Percentiles rank a stretch among this genome's conserved stretches.
phyloP scores from a whole-genome alignment of 2,329 filamentous ascomycete genomes.

The Colletotrichum noveboracense region DNA sequence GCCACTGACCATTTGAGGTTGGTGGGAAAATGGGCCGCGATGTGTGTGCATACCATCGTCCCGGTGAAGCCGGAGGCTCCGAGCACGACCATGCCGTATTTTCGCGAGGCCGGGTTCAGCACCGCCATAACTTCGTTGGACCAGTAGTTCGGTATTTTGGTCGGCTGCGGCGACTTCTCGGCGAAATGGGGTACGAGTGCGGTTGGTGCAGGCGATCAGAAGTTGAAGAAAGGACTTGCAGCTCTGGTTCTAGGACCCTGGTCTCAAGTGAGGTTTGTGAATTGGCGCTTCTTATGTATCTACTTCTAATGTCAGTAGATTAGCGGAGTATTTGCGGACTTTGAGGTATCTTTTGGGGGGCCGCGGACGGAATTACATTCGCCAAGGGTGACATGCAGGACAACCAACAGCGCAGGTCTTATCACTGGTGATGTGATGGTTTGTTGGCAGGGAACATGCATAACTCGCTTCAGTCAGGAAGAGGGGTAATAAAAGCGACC shows the following conservation, averaged over 20 bases:
- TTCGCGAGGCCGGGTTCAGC: neutral
- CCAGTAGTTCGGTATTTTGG: too few species aligned
- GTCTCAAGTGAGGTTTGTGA: accelerated
- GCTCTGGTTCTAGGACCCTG: neutral
- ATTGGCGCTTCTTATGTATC: neutral
- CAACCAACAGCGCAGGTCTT: neutral
- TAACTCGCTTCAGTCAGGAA: neutral
- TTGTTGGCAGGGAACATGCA: neutral
- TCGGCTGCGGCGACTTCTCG: neutral
- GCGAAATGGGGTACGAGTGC: neutral
- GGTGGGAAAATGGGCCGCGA: neutral
- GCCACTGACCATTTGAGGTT: neutral
- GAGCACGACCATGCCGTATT: neutral
- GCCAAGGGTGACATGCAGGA: neutral
- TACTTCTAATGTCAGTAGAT: neutral
- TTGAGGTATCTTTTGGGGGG: neutral
- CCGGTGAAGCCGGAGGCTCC: neutral
- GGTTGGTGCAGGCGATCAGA: neutral
- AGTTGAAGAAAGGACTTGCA: neutral
- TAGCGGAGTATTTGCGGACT: neutral
- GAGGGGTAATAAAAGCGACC: neutral
- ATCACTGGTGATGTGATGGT: neutral
- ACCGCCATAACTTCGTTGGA: neutral
- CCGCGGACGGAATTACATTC: neutral
- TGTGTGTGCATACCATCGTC: neutral